Base-by-base conservation (phyloP, 2,329 filamentous ascomycete genomes). In the Hirsutella thompsonii region DNA sequence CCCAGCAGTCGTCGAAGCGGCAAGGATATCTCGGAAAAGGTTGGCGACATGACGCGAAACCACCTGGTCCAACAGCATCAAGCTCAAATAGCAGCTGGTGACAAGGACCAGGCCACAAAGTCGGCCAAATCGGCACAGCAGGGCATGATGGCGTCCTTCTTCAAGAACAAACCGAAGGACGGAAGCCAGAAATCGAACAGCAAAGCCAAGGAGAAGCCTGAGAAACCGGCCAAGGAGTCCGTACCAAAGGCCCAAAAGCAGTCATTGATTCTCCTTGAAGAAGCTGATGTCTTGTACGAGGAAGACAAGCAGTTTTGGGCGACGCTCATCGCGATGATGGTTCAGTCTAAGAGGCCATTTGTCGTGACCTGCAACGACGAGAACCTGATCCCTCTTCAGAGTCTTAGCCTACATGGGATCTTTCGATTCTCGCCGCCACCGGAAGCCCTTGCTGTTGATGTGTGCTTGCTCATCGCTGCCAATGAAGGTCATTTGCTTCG, bases 21-120 rank as follows among this genome's bases (percentile, higher is more conserved):
- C 26, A 92, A 82, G 57, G 92, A 98, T 52, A 79, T 98, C 37
- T 58, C 94, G 28, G 92, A 98, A 52, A 85, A 76, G 50, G 86
- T 98, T 36, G 93, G 92, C 33, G 88, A 98, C 60, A 96, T 98
- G 90, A 92, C 88, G 4, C 81, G 81, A 46, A 96, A 98, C 52
- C 92, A 98, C 59, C 72, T 94, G 2, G 90, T 98, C 18, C 69
- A 70, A 41, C 68, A 65, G 38, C 66, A 67, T 43, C 65, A 52
- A 16, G 51, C 58, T 30, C 56, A 60, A 14, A 37, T 48, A 10
- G 37, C 62, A n/a, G 46, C 54, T 11, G 45, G 43, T 1, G 45
- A 53, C 8, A 53, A 46, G 10, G 52, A 55, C 18, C 56, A 59
- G 8, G 54, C 59, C 18, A 46, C 53, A 5, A 66, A 70, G 40